Base-by-base conservation (phyloP, 768 basidiomycete genomes). In the Collybia mongolica region DNA sequence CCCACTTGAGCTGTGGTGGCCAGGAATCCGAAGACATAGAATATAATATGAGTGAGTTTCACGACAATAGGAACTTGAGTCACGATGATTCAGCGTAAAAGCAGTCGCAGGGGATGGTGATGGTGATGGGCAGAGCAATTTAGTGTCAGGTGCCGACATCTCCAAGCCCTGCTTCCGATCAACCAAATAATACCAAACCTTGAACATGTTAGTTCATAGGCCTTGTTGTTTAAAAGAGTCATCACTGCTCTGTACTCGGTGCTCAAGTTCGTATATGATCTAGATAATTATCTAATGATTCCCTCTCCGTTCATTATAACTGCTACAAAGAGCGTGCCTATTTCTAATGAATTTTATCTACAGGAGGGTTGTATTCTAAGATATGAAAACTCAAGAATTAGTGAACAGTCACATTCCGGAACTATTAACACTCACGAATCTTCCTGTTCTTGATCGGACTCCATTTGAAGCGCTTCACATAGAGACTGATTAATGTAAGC, bases 381-480 rank as follows among this genome's bases (percentile, higher is more conserved):
- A 32, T 3, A 52, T 39, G 15, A 44, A 6, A 48, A 53, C 39
- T 35, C 41, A 14, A 56, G 51, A 42, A 7, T 49, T 38, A 41
- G 35, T 22, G 14, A 37, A 19, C 11, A 45, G 28, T 37, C 26
- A 23, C 22, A 19, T 11, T 19, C 22, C 17, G 46, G 44, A 23
- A 20, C 39, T 52, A 12, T 18, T 14, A 8, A 2, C 3, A 82
- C 90, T 69, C 54, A 92, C 92, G 58, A 52, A 97, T 83, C 74
- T 96, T 97, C 75, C 94, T 82, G 77, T 86, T 90, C 83, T 98
- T 98, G 72, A 98, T 84, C 44, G 77, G 74, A 5, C 77, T 74
- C 93, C 93, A 98, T 72, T 98, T 98, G 84, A 93, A 95, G 62
- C 93, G 84, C 75, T 98, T 98, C 64, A 95, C 80, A 65, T 93